phyloP scores from a whole-genome alignment of 257 asterid genomes.

The Penstemon davidsonii region DNA sequence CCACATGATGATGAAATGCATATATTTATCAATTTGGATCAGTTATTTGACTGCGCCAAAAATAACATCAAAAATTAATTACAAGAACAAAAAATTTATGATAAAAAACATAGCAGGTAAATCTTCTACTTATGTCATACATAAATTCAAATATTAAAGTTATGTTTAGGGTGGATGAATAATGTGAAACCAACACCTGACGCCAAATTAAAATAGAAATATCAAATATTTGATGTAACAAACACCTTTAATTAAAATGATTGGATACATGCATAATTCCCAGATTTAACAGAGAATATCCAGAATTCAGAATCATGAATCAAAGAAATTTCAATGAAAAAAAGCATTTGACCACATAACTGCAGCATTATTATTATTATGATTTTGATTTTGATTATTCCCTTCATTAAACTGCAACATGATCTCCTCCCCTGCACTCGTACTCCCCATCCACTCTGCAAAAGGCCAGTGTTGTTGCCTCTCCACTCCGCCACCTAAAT shows the following conservation, averaged over 20 bases:
- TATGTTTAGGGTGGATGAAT: too few relatives aligned
- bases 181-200: too few relatives aligned
- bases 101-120: too few relatives aligned
- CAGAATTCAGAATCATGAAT: background rate
- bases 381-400: conserved; percentile 21
- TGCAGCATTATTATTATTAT: background rate
- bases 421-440: conserved; percentile 41
- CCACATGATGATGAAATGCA: too few relatives aligned
- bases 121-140: too few relatives aligned
- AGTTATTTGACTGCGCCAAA: too few relatives aligned
- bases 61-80: too few relatives aligned
- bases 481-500: conserved; percentile 19
- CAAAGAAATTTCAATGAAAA: background rate
- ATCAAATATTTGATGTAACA: background rate
- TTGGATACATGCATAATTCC: background rate
- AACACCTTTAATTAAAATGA: background rate
- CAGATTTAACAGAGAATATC: background rate
- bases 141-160: too few relatives aligned
- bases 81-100: too few relatives aligned
- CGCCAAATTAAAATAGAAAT: too few relatives aligned
- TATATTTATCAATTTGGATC: too few relatives aligned
- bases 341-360: conserved; percentile 1
- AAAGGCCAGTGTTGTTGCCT: conserved; percentile 49
- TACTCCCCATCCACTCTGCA: conserved; percentile 45
- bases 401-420: conserved; percentile 42